Evolutionary conservation across 805 yeast genomes (phyloP).

Genomic region (Schizosaccharomyces cryophilus): DNA sequence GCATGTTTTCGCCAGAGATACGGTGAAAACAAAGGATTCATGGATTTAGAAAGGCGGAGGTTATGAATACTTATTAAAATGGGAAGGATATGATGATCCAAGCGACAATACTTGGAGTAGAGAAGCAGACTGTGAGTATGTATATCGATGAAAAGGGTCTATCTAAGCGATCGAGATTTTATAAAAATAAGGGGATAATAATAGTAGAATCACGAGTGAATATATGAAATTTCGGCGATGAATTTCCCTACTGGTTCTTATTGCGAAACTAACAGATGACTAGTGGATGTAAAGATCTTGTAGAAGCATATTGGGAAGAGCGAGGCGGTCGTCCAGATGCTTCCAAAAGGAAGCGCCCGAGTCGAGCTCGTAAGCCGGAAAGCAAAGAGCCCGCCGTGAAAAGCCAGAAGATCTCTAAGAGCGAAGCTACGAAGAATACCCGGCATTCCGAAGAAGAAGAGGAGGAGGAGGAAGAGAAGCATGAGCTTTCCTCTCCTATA

Average conservation of each 20-base stretch:
- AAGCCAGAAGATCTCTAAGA: neutral
- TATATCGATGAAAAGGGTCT: neutral
- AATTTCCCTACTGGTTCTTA: neutral
- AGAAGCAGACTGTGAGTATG: slow-evolving; percentile 1
- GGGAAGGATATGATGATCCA: slow-evolving; percentile 1
- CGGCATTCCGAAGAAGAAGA: neutral
- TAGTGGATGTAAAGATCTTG: neutral
- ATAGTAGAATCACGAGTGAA: too few relatives aligned
- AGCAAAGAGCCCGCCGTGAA: neutral
- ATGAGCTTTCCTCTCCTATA: neutral
- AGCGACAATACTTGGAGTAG: neutral
- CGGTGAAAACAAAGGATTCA: neutral
- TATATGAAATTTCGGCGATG: too few relatives aligned
- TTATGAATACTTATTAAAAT: neutral
- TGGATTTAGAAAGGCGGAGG: neutral
- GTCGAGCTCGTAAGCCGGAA: neutral
- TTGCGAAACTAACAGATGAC: neutral
- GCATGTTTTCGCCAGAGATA: neutral
- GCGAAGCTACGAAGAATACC: neutral
- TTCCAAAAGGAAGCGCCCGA: neutral
- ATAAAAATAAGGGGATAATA: too few relatives aligned
- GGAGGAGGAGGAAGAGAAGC: neutral
- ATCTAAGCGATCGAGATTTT: too few relatives aligned
- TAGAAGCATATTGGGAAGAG: neutral
- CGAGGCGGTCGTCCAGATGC: neutral